Evolutionary conservation across 495 filamentous ascomycete genomes (phyloP).

Genomic region (Parathielavia hyrcaniae): DNA sequence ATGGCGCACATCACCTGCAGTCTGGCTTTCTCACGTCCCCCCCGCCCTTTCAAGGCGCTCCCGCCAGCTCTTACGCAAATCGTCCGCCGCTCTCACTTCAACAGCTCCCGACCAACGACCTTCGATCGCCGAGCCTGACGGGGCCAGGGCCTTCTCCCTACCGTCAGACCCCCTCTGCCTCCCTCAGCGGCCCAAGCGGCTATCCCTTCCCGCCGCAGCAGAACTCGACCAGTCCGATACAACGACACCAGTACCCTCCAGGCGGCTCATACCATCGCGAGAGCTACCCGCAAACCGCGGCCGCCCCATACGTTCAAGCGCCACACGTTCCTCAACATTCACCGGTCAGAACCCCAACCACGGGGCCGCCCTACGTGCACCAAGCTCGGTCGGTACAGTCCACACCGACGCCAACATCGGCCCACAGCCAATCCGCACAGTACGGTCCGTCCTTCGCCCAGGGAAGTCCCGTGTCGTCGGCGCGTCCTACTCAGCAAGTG

Average conservation of each 20-base stretch:
- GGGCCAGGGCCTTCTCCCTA: conserved; percentile 50
- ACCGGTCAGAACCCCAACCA: conserved; percentile 42
- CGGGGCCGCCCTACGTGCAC: conserved; percentile 22
- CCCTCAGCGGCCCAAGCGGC: conserved; percentile 38
- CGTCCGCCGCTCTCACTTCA: conserved; percentile 44
- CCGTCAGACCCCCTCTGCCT: conserved; percentile 44
- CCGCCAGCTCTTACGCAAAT: conserved; percentile 35
- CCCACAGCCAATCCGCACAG: conserved; percentile 47
- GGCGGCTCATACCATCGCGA: conserved; percentile 41
- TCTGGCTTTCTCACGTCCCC: conserved; percentile 37
- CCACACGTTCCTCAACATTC: conserved; percentile 48
- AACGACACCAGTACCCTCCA: conserved; percentile 45
- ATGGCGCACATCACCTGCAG: conserved; percentile 29
- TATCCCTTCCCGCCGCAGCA: conserved; percentile 52
- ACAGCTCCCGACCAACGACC: conserved; percentile 41
- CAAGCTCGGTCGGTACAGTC: conserved; percentile 46
- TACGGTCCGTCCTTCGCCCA: conserved; percentile 46
- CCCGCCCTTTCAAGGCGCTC: conserved; percentile 36
- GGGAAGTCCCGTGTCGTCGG: conserved; percentile 48
- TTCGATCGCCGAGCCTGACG: conserved; percentile 47
- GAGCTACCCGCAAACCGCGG: conserved; percentile 41
- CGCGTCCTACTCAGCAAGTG: conserved; percentile 40
- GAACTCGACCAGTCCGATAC: conserved; percentile 46
- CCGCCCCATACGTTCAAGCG: conserved; percentile 39
- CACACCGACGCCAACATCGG: conserved; percentile 53